Percentiles rank a stretch among this genome's conserved stretches.
Conservation (phyloP, 805 yeast genomes). For the Kluyveromyces aestuarii region DNA sequence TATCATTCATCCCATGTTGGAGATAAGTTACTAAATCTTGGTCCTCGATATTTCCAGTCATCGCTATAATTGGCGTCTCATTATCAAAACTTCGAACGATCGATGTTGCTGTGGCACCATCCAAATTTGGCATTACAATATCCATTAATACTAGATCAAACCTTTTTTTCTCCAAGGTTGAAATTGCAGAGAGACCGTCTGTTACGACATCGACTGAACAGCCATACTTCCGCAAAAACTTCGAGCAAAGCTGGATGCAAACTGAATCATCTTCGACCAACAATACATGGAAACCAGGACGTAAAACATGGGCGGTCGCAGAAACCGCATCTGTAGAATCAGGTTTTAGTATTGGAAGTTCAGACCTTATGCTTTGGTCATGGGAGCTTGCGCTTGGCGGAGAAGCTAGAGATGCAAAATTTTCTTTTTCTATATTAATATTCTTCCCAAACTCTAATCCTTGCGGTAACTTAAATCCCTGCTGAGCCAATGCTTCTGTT, state of each 20-base stretch:
- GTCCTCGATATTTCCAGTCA: slow-evolving; percentile 85
- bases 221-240: slow-evolving; percentile 78
- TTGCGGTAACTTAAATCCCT: slow-evolving; percentile 63
- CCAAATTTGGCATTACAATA: slow-evolving; percentile 80
- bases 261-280: slow-evolving; percentile 76
- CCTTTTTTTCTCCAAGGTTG: slow-evolving; percentile 57
- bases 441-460: slow-evolving; percentile 40
- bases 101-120: slow-evolving; percentile 87
- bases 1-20: slow-evolving; percentile 86
- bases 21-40: slow-evolving; percentile 72
- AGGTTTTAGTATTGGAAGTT: not conserved
- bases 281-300: slow-evolving; percentile 54
- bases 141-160: slow-evolving; percentile 80
- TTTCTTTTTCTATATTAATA: slow-evolving; percentile 2
- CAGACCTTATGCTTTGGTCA: slow-evolving; percentile 1
- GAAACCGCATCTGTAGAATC: slow-evolving; percentile 1
- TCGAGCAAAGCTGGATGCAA: slow-evolving; percentile 74
- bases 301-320: slow-evolving; percentile 9
- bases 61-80: slow-evolving; percentile 83
- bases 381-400: slow-evolving; percentile 5
- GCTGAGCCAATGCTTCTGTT: slow-evolving; percentile 39
- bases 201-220: slow-evolving; percentile 88
- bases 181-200: slow-evolving; percentile 85
- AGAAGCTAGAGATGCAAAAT: not conserved
- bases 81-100: slow-evolving; percentile 78